Base-by-base conservation (phyloP, 441 rosid genomes). In the Manihot esculenta region DNA sequence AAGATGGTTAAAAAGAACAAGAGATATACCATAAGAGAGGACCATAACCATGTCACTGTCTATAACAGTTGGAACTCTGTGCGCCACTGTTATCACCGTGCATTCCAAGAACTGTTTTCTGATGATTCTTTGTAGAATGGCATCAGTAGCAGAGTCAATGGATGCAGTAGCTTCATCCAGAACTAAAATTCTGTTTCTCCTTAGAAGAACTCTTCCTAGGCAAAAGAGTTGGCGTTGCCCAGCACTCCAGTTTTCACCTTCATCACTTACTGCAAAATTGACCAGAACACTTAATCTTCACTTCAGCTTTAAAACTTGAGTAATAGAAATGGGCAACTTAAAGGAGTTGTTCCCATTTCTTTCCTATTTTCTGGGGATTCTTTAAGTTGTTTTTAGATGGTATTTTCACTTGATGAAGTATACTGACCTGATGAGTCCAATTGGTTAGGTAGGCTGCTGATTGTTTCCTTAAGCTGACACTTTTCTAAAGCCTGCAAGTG, bases 111-210 rank as follows among this genome's bases (percentile, higher is more conserved):
- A 92, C 59, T 92, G 96, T 63, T 85, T 80, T 72, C 92, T 78
- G 72, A 90, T 90, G 41, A 90, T 79, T 79, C 84, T 88, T 72
- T 90, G 93, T 10, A 92, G 74, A 75, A 84, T 78, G 64, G 90
- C 92, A 79, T 88, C 93, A n/a, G 97, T 93, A 1, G 90, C 90
- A 24, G 95, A 89, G 73, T 91, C 96, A 57, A 93, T 88, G 17
- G 98, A 93, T 48, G 97, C 96, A n/a, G 97, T 93, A 38, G 98
- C 96, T 84, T 93, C 97, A 76, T 93, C 98, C 0, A 93, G 85
- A 41, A 91, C 93, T 17, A 91, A 80, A 73, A 91, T 88, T 76
- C 78, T 82, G 83, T 88, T 91, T 79, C 96, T 86, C 68, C 78
- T 89, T 0, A 88, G 64, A 15, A 93, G 68, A 10, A 93, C 94